Percentiles rank a stretch among this genome's conserved stretches.
Conservation (phyloP, 371 early-diverging fungal genomes). For the Lichtheimia ornata region DNA sequence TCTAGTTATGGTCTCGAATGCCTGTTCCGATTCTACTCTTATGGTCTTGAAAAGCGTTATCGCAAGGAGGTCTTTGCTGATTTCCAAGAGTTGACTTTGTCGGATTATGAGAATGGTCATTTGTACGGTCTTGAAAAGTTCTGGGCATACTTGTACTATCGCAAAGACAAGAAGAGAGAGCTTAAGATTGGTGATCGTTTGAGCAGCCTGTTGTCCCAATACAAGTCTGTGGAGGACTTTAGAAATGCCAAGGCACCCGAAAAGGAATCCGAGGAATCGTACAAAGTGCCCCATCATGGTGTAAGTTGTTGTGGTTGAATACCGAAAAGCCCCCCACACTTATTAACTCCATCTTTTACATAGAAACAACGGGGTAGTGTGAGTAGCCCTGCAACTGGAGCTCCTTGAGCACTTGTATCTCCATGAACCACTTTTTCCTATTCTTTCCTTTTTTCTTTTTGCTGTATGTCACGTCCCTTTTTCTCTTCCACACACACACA, state of each 20-base stretch:
- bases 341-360: not conserved
- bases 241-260: constrained; percentile 47
- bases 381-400: constrained; percentile 35
- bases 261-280: constrained; percentile 28
- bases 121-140: constrained; percentile 95
- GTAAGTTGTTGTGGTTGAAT: constrained; percentile 28
- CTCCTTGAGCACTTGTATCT: constrained; percentile 9
- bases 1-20: constrained; percentile 89
- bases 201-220: constrained; percentile 61
- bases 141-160: constrained; percentile 93
- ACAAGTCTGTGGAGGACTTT: constrained; percentile 76
- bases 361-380: constrained; percentile 41
- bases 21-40: constrained; percentile 95
- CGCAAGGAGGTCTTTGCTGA: constrained; percentile 84
- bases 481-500: constrained; percentile 8
- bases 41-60: constrained; percentile 91
- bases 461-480: constrained; percentile 9
- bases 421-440: not conserved
- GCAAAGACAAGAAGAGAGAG: constrained; percentile 83
- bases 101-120: constrained; percentile 74
- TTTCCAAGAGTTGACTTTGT: constrained; percentile 81
- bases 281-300: constrained; percentile 47
- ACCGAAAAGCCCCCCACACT: too few species aligned
- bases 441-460: constrained; percentile 10
- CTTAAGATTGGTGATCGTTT: constrained; percentile 68